Conservation (phyloP, 1,284 basidiomycete genomes). For the Melampsora larici-populina region DNA sequence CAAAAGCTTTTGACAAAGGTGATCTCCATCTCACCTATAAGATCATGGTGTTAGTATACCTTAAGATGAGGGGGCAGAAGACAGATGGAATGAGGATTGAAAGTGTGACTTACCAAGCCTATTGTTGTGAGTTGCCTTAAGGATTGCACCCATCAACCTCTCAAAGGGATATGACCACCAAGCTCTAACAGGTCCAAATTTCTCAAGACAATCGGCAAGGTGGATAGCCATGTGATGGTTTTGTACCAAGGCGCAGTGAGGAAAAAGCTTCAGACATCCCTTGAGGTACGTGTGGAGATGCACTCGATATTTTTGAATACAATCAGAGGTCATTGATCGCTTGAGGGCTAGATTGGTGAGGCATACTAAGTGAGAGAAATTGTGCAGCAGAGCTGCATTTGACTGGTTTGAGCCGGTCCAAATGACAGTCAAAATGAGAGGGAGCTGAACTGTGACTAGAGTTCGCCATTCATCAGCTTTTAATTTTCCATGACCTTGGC, state of each 20-base stretch:
- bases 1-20: conserved; percentile 38
- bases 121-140: conserved; percentile 7
- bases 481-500: conserved; percentile 10
- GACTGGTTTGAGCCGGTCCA: background rate
- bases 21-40: conserved; percentile 29
- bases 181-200: conserved; percentile 4
- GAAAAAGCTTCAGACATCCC: too few species aligned
- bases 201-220: too few species aligned
- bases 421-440: conserved; percentile 11
- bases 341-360: conserved; percentile 7
- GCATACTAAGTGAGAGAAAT: conserved; percentile 17
- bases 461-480: conserved; percentile 38
- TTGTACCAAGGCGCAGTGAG: too few species aligned
- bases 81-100: background rate
- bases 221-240: too few species aligned
- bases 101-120: background rate
- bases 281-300: background rate
- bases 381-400: conserved; percentile 3
- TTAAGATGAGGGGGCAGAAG: too few species aligned
- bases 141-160: conserved; percentile 9
- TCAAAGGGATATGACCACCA: conserved; percentile 16
- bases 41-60: too few species aligned
- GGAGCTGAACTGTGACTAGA: conserved; percentile 19
- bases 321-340: background rate
- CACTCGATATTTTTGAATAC: conserved; percentile 5